phyloP scores from a whole-genome alignment of 176 grass and related monocot genomes.

The Bonia amplexicaulis region DNA sequence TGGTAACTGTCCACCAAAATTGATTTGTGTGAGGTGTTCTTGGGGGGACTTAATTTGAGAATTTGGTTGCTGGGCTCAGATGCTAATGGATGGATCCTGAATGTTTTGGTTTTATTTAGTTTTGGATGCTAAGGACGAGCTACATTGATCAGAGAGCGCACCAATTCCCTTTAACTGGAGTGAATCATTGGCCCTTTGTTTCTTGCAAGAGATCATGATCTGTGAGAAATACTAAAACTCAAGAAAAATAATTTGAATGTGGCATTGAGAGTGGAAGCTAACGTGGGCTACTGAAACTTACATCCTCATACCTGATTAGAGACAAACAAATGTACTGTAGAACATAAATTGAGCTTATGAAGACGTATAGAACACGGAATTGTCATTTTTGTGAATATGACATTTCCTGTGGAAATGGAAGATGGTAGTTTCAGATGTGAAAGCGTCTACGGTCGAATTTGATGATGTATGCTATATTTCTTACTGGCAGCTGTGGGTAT shows the following conservation, averaged over 20 bases:
- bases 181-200: not conserved
- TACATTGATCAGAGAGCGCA: not conserved
- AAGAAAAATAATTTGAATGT: not conserved
- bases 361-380: not conserved
- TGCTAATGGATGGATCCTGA: not conserved
- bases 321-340: not conserved
- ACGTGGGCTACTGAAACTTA: not conserved
- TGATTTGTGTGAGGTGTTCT: not conserved
- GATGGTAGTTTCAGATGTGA: not conserved
- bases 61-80: not conserved
- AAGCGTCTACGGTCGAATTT: not conserved
- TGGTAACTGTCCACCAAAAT: not conserved
- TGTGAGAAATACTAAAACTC: not conserved
- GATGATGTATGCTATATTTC: not conserved
- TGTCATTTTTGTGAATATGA: not conserved
- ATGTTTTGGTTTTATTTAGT: not conserved
- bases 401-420: not conserved
- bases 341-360: not conserved
- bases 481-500: constrained; percentile 44
- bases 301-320: not conserved
- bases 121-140: not conserved
- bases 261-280: not conserved
- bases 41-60: not conserved
- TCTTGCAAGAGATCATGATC: not conserved
- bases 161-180: not conserved